Base-by-base conservation (phyloP, 495 filamentous ascomycete species). In the Penicillium goetzii region DNA sequence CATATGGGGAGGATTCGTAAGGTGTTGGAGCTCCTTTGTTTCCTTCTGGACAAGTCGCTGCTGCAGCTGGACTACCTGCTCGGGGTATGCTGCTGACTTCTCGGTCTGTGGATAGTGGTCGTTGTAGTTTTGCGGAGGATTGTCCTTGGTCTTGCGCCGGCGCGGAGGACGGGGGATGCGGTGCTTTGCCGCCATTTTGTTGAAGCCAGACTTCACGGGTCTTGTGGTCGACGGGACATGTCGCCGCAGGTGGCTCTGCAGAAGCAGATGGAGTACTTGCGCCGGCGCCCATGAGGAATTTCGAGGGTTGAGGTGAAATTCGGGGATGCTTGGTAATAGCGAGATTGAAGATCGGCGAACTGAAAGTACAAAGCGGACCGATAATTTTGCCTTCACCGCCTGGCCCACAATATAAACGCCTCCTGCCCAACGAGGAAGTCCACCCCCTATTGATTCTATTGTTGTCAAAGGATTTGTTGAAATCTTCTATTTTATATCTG, bases 191-290 rank as follows among this genome's bases (percentile, higher is more conserved):
- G 47, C 55, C 62, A 56, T 80, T 71, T 64, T 86, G 81, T 67
- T 84, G 76, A 28, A 97, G 81, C 93, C 93, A 99, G 62, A 89
- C 81, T 65, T 89, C 87, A 62, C 94, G 88, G 28, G 93, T 90
- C 69, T 90, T 89, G 71, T 90, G 90, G 77, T 97, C 92, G 63
- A 97, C 91, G 2, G 95, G 95, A 68, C 95, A 97, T 63, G 82
- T 74, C 66, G 69, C 68, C 32, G 72, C 71, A 59, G 73, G 65
- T 36, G 74, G 65, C 43, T 70, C 63, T 38, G 70, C 54, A 34
- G 73, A 65, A 30, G 70, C 56, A 43, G 73, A 68, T 26, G 77
- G 76, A 54, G 80, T 81, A 63, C 80, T 81, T 57, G 74, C 76
- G 61, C 68, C 72, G 38, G 76, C 74, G 14, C 79, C 78, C 79